Evolutionary conservation across 768 basidiomycete genomes (phyloP), one percentile per base, ranked within the genome.

Genomic region (Boletus edulis): DNA sequence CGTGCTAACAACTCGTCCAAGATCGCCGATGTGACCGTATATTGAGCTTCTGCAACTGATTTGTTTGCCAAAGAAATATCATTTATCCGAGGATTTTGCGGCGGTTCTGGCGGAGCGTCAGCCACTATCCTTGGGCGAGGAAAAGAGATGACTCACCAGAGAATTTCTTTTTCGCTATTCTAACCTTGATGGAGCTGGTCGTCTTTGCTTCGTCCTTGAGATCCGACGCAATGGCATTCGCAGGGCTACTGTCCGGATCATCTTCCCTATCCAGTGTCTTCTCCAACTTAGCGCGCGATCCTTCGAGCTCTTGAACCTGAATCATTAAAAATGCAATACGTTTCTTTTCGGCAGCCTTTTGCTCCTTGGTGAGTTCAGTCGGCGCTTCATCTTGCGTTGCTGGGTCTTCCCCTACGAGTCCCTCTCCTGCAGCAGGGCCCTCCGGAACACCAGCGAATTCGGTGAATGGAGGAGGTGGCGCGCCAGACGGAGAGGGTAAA

Each of bases 401-500:
- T 2, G 52, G 45, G 6, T 62, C 69, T 29, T 54, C 40, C 10
- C 18, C 42, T 17, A 38, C 40, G 18, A 48, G 49, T 17, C 24
- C 53, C 10, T 52, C 60, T 29, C 44, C 59, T 46, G 43, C 53
- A 42, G 47, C 51, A 44, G 17, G 4, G 14, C 7, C 53, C 3
- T 52, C 55, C 4, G 32, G 45, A 35, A 48, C 52, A 15, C 59
- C 60, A 14, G 18, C 55, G 11, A 65, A 55, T 31, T 69, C 65
- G 6, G 40, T 65, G 32, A 67, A 72, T 1, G 69, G 60, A 13
- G 69, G 69, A 5, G 71, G 69, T 9, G 69, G 69, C 11, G 22
- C 0, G 22, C 22, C 22, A 3, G 22, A 22, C 22, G 22, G 22
- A 24, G 22, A 4, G 22, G 4, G 22, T 24, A 24, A 4, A 24